These are phyloP conservation scores for Chlorella sp. DNA, from an alignment of 139 green algal species.

Conservation along the genomic window DNA sequence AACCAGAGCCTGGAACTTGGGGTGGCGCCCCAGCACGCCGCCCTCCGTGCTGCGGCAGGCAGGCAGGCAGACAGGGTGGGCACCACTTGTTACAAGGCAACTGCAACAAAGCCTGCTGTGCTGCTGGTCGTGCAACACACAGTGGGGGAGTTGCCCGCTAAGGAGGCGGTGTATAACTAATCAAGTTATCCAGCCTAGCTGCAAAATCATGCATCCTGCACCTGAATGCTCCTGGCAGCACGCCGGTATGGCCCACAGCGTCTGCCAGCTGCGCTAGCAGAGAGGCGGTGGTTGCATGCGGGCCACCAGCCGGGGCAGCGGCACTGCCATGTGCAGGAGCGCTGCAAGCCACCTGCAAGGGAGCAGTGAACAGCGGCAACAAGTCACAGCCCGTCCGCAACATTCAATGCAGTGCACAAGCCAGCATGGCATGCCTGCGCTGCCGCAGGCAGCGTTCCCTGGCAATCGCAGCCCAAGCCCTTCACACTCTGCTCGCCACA, in stretches of 20 bases:
- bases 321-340: neutral
- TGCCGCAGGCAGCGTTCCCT: too few species aligned
- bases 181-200: too few species aligned
- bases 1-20: conserved; percentile 19
- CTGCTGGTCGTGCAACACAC: neutral
- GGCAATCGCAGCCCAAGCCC: too few species aligned
- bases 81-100: too few species aligned
- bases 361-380: too few species aligned
- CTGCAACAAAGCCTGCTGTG: too few species aligned
- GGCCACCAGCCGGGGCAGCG: neutral
- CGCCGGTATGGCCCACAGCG: neutral
- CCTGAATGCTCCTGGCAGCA: conserved; percentile 1
- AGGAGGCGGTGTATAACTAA: too few species aligned
- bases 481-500: too few species aligned
- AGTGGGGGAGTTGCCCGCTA: too few species aligned
- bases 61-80: neutral
- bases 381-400: too few species aligned
- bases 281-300: neutral
- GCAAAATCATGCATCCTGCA: neutral
- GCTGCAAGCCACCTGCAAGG: neutral
- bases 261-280: conserved; percentile 1
- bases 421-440: too few species aligned
- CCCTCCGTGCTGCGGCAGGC: neutral
- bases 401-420: too few species aligned
- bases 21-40: conserved; percentile 15